These are phyloP conservation scores for Rhododendron mucronatum DNA, from an alignment of 148 eudicot species.

Conservation along the genomic window DNA sequence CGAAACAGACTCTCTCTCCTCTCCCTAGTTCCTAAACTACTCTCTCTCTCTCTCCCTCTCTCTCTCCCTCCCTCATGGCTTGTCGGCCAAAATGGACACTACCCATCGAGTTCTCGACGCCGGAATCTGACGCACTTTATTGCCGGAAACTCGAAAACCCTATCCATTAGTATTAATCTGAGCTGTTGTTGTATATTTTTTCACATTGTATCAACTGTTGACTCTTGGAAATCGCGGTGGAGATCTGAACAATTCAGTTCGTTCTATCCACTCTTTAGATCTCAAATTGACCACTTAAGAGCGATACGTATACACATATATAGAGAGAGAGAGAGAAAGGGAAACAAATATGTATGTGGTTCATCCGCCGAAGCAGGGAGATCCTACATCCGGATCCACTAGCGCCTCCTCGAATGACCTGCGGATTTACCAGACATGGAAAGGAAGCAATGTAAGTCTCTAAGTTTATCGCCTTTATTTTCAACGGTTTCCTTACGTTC, in stretches of 20 bases:
- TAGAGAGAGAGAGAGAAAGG: slow-evolving; percentile 10
- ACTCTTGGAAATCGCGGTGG: background rate
- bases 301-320: background rate
- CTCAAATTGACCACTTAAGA: background rate
- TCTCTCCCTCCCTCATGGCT: background rate
- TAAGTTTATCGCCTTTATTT: too few relatives aligned
- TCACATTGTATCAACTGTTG: background rate
- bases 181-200: background rate
- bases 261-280: background rate
- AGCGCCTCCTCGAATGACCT: slow-evolving; percentile 41
- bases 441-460: slow-evolving; percentile 86
- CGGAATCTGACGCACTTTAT: background rate
- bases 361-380: slow-evolving; percentile 76
- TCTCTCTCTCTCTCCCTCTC: background rate
- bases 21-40: background rate
- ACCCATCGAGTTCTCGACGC: background rate
- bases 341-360: slow-evolving; percentile 71
- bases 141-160: background rate
- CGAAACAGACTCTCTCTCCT: background rate
- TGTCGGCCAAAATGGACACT: background rate
- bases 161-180: background rate
- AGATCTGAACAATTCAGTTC: background rate
- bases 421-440: slow-evolving; percentile 82
- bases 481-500: background rate
- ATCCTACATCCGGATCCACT: slow-evolving; percentile 53